These are phyloP conservation scores for Voacanga thouarsii DNA, from an alignment of 257 asterid species.

Conservation along the genomic window DNA sequence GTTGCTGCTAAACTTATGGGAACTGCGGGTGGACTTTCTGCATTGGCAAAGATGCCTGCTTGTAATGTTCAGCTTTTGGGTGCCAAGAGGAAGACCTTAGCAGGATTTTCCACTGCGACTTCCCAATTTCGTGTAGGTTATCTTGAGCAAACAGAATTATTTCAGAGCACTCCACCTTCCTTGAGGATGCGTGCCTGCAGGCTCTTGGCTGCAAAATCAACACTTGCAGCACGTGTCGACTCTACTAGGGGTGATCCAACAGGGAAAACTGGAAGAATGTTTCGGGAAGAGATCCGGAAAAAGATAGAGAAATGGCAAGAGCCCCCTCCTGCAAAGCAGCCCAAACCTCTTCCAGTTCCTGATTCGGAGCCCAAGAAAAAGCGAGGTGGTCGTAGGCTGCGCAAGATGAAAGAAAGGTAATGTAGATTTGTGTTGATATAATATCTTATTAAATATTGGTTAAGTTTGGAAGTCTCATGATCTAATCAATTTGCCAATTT, in stretches of 20 bases:
- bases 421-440: neutral
- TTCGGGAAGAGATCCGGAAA: constrained; percentile 69
- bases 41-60: constrained; percentile 96
- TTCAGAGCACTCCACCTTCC: constrained; percentile 88
- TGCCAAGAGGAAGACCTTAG: constrained; percentile 82
- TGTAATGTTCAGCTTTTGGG: constrained; percentile 98
- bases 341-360: constrained; percentile 98
- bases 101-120: constrained; percentile 92
- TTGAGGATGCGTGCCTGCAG: constrained; percentile 90
- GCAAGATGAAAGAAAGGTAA: constrained; percentile 97
- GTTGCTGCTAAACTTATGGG: constrained; percentile 99
- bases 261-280: constrained; percentile 74
- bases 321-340: constrained; percentile 98
- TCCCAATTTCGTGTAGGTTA: constrained; percentile 88
- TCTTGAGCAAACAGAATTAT: constrained; percentile 82
- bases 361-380: constrained; percentile 98
- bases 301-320: constrained; percentile 99
- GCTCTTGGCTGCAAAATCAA: constrained; percentile 86
- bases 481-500: constrained; percentile 20
- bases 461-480: constrained; percentile 4
- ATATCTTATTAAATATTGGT: neutral
- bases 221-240: constrained; percentile 96
- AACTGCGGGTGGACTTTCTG: constrained; percentile 89
- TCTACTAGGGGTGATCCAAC: constrained; percentile 79
- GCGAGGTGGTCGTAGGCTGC: constrained; percentile 93